Evolutionary conservation across 2,329 filamentous ascomycete species (phyloP), one percentile per base, ranked within the genome.

Genomic region (Lachnellula arida): DNA sequence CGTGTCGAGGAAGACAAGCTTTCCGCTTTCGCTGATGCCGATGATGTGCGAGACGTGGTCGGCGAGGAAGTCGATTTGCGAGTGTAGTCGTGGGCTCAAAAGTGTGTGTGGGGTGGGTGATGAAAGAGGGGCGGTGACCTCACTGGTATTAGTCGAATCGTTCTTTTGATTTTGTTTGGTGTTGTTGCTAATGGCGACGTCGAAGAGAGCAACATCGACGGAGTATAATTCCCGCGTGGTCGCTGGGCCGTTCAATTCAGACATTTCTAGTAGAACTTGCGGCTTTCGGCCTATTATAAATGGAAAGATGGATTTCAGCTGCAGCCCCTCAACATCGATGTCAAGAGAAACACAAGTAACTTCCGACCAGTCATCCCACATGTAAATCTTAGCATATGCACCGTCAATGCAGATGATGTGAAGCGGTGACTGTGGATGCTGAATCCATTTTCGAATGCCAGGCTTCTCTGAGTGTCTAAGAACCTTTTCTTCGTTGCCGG

Each of bases 361-460:
- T 56, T 67, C 59, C 22, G 67, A 65, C 63, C 62, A 65, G 54
- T 71, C 67, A 44, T 43, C 55, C 70, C 70, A 72, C 19, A 46
- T 43, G 58, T 68, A 67, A 47, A 67, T 60, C 28, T 61, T 46
- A 51, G 63, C 62, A 23, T 47, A 56, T 57, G 51, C 49, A 15
- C 57, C 57, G 40, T 71, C 65, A 47, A 72, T 58, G 49, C 66
- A 69, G 32, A 72, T 62, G 22, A 69, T 52, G 35, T 71, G 65
- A 40, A 51, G 46, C 6, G 57, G 51, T 22, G 64, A 67, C 43
- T 61, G 50, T 19, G 49, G 65, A 49, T 65, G 63, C 52, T 67
- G 60, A 19, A 60, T 56, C 65, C 65, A 67, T 47, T 60, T 66
- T 32, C 64, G 56, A 32, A 62, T 59, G 14, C 44, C 46, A 35